A percentile compares a stretch with the other conserved stretches of the same genome.
Evolutionary conservation across 2,329 filamentous ascomycete species (phyloP).

Genomic region (Allantophomopsis cytisporea): DNA sequence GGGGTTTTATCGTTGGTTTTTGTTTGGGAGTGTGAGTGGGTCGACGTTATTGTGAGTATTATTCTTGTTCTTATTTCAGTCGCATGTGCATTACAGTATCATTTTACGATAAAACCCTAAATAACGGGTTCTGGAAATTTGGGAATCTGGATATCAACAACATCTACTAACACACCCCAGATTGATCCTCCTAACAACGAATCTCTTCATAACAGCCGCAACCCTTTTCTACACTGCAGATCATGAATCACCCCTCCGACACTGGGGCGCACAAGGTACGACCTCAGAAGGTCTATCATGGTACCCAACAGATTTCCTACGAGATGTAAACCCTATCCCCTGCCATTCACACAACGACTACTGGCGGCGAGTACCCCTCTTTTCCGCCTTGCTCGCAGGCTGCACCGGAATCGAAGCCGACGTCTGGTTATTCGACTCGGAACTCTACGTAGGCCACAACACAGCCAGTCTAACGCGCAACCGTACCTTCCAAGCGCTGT

Average conservation of each 20-base stretch:
- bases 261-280: conserved; percentile 23
- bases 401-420: conserved; percentile 57
- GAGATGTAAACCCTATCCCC: conserved; percentile 36
- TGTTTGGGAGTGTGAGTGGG: background rate
- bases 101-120: too few relatives aligned
- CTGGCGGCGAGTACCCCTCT: conserved; percentile 48
- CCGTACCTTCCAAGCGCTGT: conserved; percentile 47
- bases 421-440: conserved; percentile 44
- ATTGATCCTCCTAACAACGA: conserved; percentile 19
- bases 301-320: conserved; percentile 36
- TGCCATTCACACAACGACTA: conserved; percentile 64
- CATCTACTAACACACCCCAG: conserved; percentile 9
- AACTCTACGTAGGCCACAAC: conserved; percentile 52
- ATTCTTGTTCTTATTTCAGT: background rate
- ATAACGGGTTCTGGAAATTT: too few relatives aligned
- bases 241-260: conserved; percentile 15
- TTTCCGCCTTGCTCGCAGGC: conserved; percentile 43
- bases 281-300: conserved; percentile 24
- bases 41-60: background rate
- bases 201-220: conserved; percentile 17
- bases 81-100: too few relatives aligned
- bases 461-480: conserved; percentile 34
- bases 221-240: conserved; percentile 17
- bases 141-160: too few relatives aligned
- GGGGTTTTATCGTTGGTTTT: background rate